Base-by-base conservation (phyloP, 768 basidiomycete species). In the Russula virescens region DNA sequence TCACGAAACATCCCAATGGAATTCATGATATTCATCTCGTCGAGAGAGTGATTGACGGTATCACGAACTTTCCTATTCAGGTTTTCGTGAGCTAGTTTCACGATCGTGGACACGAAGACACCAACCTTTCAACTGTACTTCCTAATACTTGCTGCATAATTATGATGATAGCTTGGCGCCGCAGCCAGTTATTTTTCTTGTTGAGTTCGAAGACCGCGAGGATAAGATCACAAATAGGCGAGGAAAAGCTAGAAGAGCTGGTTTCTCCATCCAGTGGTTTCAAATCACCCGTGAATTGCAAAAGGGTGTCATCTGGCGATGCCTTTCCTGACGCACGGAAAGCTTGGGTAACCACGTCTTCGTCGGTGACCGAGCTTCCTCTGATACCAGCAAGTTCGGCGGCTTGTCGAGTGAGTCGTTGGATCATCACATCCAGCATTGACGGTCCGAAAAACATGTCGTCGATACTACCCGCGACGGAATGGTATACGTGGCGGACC, bases 401-500 rank as follows among this genome's bases (percentile, higher is more conserved):
- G 0, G 91, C 94, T 74, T 98, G 94, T 34, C 86, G 83, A 0
- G 89, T 92, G 19, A 98, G 83, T 2, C 94, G 85, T 68, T 92
- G 88, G 47, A 96, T 91, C 81, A 96, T 90, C 49, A 95, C 88
- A 71, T 98, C 94, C 48, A 98, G 75, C 92, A 97, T 94, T 0
- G 93, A 94, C 2, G 91, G 95, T 3, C 92, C 94, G 67, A 96
- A 93, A 75, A 96, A 88, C 83, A 97, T 92, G 73, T 98, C 97
- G 73, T 99, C 97, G 69, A 98, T 87, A 72, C 94, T 94, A 66
- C 92, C 91, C 6, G 96, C 84, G 50, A 99, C 91, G 26, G 93
- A 91, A 34, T 88, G 86, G 71, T 96, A 98, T 61, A 99, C 82
- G 25, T 86, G 88, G 58, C 87, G 87, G 57, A 98, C 91, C 42